Evolutionary conservation across 208 protist genomes (phyloP), one percentile per base, ranked within the genome.

Genomic region (Phytomonas francai): DNA sequence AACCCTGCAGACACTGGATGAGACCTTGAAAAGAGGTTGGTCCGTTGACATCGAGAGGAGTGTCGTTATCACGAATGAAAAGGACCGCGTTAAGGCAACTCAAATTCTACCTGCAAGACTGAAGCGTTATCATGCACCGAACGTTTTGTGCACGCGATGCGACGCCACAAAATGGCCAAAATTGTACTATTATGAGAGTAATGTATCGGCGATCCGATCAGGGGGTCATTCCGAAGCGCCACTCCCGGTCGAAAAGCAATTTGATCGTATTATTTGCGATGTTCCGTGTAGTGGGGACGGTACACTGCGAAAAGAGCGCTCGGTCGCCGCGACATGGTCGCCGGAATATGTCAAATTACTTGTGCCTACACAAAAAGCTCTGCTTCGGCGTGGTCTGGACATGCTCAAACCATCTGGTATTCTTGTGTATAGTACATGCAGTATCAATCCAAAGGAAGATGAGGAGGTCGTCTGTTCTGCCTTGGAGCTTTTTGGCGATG

Each of bases 391-490:
- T 56, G 95, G 88, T 25, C 75, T 97, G 14, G 92, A 97, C 56
- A 69, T 97, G 39, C 79, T 97, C 16, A 71, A 62, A 29, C 73
- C 72, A 30, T 82, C 65, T 45, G 97, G 97, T 34, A 72, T 93
- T 31, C 82, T 98, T 28, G 97, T 98, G 5, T 99, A 99, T 84
- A 98, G 94, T 65, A 98, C 97, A 16, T 99, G 97, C 79, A 97
- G 93, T 61, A 75, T 98, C 59, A 98, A 98, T 70, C 97, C 97
- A 30, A 91, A 98, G 69, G 97, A 99, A 77, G 89, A 98, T 65
- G 97, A 99, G 76, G 94, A 97, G 63, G 95, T 98, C 51, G 92
- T 99, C 11, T 89, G 84, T 51, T 76, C 84, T 3, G 89, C 68
- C 0, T 74, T 97, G 49, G 87, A 91, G 61, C 65, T 87, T 28